phyloP scores from a whole-genome alignment of 2,329 filamentous ascomycete species.

The Balansia obtecta region DNA sequence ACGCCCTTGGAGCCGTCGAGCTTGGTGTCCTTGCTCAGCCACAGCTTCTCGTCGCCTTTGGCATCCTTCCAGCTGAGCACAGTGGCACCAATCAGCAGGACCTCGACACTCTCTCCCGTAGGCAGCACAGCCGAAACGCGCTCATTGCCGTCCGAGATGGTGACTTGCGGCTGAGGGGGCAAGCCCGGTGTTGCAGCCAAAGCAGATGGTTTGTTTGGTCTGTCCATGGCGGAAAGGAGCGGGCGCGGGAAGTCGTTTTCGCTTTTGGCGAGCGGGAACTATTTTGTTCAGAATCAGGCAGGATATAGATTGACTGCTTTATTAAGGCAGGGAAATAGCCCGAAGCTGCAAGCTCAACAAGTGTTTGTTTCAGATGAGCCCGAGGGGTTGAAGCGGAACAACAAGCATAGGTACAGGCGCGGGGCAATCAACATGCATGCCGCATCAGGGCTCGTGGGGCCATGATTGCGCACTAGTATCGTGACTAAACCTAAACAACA shows the following conservation, averaged over 20 bases:
- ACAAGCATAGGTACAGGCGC: background rate
- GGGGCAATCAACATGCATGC: background rate
- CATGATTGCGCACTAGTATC: too few relatives aligned
- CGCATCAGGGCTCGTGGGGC: too few relatives aligned
- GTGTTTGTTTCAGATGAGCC: background rate
- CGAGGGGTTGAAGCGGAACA: too few relatives aligned
- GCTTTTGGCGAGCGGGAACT: background rate
- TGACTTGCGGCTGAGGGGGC: constrained; percentile 64
- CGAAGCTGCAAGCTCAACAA: background rate
- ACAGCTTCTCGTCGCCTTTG: constrained; percentile 69
- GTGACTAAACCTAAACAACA: too few relatives aligned
- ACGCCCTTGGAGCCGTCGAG: constrained; percentile 84
- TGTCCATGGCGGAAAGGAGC: constrained; percentile 45
- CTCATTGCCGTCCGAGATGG: constrained; percentile 57
- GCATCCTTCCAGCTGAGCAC: constrained; percentile 87
- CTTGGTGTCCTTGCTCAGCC: constrained; percentile 66
- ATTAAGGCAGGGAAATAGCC: background rate
- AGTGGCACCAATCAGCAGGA: constrained; percentile 85
- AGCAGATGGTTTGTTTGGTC: constrained; percentile 70
- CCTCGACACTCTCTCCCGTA: constrained; percentile 72
- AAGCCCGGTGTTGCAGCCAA: constrained; percentile 62
- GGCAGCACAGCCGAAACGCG: constrained; percentile 70
- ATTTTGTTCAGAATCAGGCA: background rate
- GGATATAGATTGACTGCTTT: too few relatives aligned
- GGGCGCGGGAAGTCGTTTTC: background rate